A percentile compares a stretch with the other conserved stretches of the same genome.
phyloP scores from a whole-genome alignment of 208 protist species.

The Acanthamoeba polyphaga region DNA sequence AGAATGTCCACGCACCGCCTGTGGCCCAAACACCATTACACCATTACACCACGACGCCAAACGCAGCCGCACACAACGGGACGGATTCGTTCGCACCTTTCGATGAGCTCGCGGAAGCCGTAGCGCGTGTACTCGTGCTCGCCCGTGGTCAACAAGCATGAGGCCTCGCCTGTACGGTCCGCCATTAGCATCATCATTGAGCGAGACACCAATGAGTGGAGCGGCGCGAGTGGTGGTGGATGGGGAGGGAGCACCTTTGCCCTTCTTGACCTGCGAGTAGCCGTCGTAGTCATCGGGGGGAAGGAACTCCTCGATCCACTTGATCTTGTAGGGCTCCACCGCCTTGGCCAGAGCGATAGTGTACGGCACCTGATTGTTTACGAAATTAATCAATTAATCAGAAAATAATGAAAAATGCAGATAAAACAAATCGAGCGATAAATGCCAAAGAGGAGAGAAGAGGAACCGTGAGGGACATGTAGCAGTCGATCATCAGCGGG shows the following conservation, averaged over 20 bases:
- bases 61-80: neutral
- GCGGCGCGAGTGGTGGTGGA: too few relatives aligned
- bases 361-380: slow-evolving; percentile 74
- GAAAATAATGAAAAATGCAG: neutral
- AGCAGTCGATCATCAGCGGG: slow-evolving; percentile 86
- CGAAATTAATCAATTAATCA: neutral
- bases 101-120: slow-evolving; percentile 86
- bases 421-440: too few relatives aligned
- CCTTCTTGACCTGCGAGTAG: slow-evolving; percentile 82
- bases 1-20: slow-evolving; percentile 84
- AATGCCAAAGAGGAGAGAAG: neutral
- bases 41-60: neutral
- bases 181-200: neutral
- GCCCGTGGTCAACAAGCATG: slow-evolving; percentile 78
- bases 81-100: neutral
- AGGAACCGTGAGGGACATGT: slow-evolving; percentile 85
- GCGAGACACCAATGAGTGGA: neutral
- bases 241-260: slow-evolving; percentile 20
- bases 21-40: neutral
- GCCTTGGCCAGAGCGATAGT: slow-evolving; percentile 80
- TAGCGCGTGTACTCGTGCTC: slow-evolving; percentile 88
- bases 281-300: slow-evolving; percentile 86
- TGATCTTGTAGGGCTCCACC: slow-evolving; percentile 80
- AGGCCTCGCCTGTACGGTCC: slow-evolving; percentile 3
- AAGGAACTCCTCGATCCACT: slow-evolving; percentile 86